Conservation (phyloP, 2,329 filamentous ascomycete species). For the Cercospora sp. region DNA sequence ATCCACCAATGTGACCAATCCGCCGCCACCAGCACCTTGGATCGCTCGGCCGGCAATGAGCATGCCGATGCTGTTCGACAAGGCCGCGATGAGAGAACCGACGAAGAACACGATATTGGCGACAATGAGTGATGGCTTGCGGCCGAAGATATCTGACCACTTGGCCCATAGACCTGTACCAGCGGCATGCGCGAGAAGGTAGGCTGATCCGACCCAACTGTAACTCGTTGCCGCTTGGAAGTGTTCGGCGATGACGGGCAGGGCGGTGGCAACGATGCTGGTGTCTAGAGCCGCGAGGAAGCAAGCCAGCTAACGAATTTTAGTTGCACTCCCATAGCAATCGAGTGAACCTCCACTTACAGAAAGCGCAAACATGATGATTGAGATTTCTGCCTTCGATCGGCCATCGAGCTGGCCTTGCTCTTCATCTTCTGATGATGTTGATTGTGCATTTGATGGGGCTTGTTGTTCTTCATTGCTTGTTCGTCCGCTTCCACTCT, state of each 20-base stretch:
- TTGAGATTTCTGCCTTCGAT: neutral
- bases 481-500: neutral
- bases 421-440: neutral
- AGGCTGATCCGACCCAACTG: neutral
- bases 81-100: neutral
- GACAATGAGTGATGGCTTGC: neutral
- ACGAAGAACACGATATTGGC: neutral
- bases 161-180: neutral
- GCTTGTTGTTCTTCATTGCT: constrained; percentile 2
- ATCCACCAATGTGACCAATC: neutral
- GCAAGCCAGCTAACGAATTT: neutral
- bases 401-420: neutral
- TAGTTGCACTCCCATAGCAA: neutral
- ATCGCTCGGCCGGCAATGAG: neutral
- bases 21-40: neutral
- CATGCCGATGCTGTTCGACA: neutral
- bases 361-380: neutral
- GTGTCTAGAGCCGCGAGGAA: neutral
- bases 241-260: neutral
- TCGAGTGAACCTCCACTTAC: neutral
- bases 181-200: neutral
- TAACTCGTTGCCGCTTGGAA: neutral
- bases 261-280: neutral
- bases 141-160: neutral
- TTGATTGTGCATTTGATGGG: neutral